A percentile compares a stretch with the other conserved stretches of the same genome.
Conservation (phyloP, 2,329 filamentous ascomycete genomes). For the Ceratocystis harringtonii region DNA sequence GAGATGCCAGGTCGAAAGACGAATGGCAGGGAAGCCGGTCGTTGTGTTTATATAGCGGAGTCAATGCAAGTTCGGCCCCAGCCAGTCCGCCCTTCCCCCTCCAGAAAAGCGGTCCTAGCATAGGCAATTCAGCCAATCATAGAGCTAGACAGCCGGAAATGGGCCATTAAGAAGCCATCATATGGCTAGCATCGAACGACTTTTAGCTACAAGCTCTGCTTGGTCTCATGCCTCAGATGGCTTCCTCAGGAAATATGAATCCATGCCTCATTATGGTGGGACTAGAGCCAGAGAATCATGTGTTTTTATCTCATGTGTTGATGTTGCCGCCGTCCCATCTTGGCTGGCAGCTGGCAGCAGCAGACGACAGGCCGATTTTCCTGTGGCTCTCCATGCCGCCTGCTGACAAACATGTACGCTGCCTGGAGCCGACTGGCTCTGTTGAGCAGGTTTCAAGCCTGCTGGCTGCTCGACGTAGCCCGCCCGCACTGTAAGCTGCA, state of each 20-base stretch:
- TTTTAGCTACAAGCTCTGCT: neutral
- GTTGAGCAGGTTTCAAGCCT: too few relatives aligned
- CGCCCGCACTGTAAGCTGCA: too few relatives aligned
- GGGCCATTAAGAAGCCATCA: too few relatives aligned
- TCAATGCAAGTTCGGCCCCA: neutral
- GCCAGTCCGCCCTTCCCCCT: neutral
- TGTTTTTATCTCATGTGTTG: neutral
- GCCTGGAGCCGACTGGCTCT: too few relatives aligned
- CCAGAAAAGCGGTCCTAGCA: neutral
- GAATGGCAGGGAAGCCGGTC: neutral
- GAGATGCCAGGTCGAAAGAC: neutral
- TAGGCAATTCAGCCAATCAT: neutral
- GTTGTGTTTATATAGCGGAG: neutral
- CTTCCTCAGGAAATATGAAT: neutral
- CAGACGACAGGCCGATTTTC: neutral
- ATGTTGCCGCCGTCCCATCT: neutral
- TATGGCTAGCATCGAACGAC: slow-evolving; percentile 1
- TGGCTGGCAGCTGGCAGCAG: neutral
- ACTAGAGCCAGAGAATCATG: neutral
- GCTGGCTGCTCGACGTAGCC: too few relatives aligned
- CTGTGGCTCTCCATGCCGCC: neutral
- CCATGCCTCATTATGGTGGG: neutral
- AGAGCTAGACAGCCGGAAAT: neutral
- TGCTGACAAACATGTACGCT: neutral
- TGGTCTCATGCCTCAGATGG: neutral